Evolutionary conservation across 768 basidiomycete species (phyloP).

Genomic region (Pleurotus tuber-regium): DNA sequence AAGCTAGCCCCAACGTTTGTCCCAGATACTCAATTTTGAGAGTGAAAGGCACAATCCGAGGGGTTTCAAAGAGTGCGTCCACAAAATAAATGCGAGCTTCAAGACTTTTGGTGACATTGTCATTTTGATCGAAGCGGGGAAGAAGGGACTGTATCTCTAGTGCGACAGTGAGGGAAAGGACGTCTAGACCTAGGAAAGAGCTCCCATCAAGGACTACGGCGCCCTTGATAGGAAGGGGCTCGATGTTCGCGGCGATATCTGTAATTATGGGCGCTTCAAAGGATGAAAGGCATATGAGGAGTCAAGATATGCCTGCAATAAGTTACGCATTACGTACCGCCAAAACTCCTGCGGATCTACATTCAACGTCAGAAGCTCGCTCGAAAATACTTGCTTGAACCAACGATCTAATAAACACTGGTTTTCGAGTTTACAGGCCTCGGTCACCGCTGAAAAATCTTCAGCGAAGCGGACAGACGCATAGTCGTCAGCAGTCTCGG

Average conservation of each 20-base stretch:
- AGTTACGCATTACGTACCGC: slow-evolving; percentile 17
- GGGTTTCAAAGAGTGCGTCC: slow-evolving; percentile 24
- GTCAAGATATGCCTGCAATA: not conserved
- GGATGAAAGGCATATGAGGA: not conserved
- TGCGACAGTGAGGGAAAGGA: slow-evolving; percentile 20
- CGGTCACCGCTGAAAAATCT: slow-evolving; percentile 29
- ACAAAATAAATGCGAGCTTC: slow-evolving; percentile 22
- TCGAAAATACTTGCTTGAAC: slow-evolving; percentile 1
- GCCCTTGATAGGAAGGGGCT: slow-evolving; percentile 24
- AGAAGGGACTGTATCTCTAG: slow-evolving; percentile 18
- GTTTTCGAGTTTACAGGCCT: slow-evolving; percentile 27
- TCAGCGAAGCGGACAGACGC: slow-evolving; percentile 15
- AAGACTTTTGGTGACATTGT: slow-evolving; percentile 19
- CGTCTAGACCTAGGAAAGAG: slow-evolving; percentile 22
- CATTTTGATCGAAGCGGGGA: slow-evolving; percentile 22
- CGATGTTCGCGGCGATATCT: slow-evolving; percentile 26
- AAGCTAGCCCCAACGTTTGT: slow-evolving; percentile 17
- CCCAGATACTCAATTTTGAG: slow-evolving; percentile 24
- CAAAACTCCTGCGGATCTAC: slow-evolving; percentile 24
- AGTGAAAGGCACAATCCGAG: slow-evolving; percentile 21
- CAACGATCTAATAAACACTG: slow-evolving; percentile 31
- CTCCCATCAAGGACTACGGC: slow-evolving; percentile 25
- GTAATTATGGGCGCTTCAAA: slow-evolving; percentile 23
- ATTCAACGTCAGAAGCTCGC: not conserved
- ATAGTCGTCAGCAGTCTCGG: slow-evolving; percentile 11